Percentiles rank a stretch among this genome's conserved stretches.
phyloP scores from a whole-genome alignment of 345 rosid species.

The Lepidium africanum region DNA sequence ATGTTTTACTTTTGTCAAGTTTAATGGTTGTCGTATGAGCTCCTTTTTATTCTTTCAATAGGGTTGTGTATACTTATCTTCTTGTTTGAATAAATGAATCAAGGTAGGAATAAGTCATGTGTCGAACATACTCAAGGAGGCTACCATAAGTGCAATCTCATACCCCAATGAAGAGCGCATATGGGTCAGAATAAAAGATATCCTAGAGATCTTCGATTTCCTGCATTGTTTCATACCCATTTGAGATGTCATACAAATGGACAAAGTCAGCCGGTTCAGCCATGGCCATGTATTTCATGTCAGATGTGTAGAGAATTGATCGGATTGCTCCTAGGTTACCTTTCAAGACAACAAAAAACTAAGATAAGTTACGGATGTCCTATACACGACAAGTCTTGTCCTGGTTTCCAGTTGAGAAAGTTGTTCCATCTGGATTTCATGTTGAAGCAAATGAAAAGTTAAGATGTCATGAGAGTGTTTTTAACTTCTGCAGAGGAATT shows the following conservation, averaged over 20 bases:
- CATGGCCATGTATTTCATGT: slow-evolving; percentile 68
- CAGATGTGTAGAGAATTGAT: slow-evolving; percentile 61
- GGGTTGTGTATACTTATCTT: background rate
- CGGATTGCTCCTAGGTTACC: slow-evolving; percentile 78
- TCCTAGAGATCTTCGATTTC: slow-evolving; percentile 80
- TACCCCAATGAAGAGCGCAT: slow-evolving; percentile 70
- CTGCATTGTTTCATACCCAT: slow-evolving; percentile 58
- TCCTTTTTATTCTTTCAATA: background rate
- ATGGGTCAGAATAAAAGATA: slow-evolving; percentile 75
- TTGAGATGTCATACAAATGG: slow-evolving; percentile 54
- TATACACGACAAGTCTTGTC: slow-evolving; percentile 79
- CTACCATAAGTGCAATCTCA: slow-evolving; percentile 87
- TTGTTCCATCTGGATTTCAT: slow-evolving; percentile 66
- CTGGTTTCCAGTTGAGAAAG: slow-evolving; percentile 78
- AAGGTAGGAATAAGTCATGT: slow-evolving; percentile 53
- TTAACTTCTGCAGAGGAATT: slow-evolving; percentile 37
- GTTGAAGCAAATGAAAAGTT: slow-evolving; percentile 82
- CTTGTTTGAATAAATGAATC: slow-evolving; percentile 41
- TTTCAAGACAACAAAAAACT: slow-evolving; percentile 50
- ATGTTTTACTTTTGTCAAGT: background rate
- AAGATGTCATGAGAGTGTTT: slow-evolving; percentile 47
- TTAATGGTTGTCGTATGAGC: background rate
- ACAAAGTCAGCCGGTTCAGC: slow-evolving; percentile 88
- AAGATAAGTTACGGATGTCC: slow-evolving; percentile 60
- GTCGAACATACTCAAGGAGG: slow-evolving; percentile 61